Base-by-base conservation (phyloP, 345 rosid genomes). In the Fremontodendron californicum region DNA sequence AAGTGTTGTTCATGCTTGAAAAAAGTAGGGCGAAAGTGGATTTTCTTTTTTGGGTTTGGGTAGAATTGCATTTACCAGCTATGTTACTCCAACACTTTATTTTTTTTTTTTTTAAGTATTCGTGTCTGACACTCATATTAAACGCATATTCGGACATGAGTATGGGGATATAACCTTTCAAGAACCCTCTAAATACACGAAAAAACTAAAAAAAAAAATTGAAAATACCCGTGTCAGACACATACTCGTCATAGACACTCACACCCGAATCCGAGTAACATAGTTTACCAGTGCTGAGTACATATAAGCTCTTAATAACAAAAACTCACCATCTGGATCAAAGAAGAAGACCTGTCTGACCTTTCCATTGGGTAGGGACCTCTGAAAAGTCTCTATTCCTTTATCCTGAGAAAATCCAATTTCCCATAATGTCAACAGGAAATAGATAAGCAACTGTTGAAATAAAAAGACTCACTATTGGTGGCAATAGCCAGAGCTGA, bases 341-440 rank as follows among this genome's bases (percentile, higher is more conserved):
- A 92, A 93, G 94, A 96, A 96, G 94, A 96, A 92, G 73, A 88
- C 89, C 79, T 93, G 99, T 79, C 86, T 90, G 74, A 93, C 85
- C 79, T 87, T 88, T 71, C 89, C 92, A 79, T 88, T 83, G 3
- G 97, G 94, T 12, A 88, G 85, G 31, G 93, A 76, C 83, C 70
- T 88, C 81, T 88, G 92, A 66, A 88, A 92, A 58, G 93, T 92
- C 75, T 92, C 83, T 18, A 92, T 90, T 71, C 96, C 93, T 74
- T 84, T 93, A 21, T 88, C 98, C 99, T 93, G 89, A 71, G 82
- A n/a, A 74, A 16, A 42, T 45, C 46, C 9, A 29, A 23, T 66
- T 19, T 16, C 19, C 35, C 35, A 10, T 8, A 9, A 39, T 16
- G 11, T 48, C 78, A 29, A 1, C 35, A n/a, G 16, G 52, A 21